Evolutionary conservation across 2,329 filamentous ascomycete genomes (phyloP), one percentile per base, ranked within the genome.

Genomic region (Diplocarpon mali): DNA sequence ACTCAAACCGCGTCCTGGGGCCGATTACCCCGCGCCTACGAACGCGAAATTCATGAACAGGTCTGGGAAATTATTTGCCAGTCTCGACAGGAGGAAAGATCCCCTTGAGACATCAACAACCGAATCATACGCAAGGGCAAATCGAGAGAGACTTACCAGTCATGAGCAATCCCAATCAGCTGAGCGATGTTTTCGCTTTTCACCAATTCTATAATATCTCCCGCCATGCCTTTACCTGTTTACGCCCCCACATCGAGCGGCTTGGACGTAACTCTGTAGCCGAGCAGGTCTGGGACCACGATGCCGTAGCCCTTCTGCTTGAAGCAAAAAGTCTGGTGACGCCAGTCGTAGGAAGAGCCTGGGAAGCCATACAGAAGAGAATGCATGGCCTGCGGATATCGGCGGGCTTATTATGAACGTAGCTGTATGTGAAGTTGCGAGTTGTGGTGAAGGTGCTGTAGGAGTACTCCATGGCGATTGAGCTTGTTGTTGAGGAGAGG

Each of bases 291-390:
- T 0, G 62, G 62, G 0, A 60, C 67, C 0, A 72, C 40, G 11
- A 71, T 54, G 0, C 69, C 67, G 46, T 69, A 65, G 1, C 66
- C 67, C 6, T 49, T 36, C 0, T 56, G 20, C 17, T 42, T 34
- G 46, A 57, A 58, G 34, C 55, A 53, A n/a, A 42, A 39, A 10
- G 51, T 50, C 9, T 53, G 44, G 16, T 27, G 13, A 20, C 48
- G 48, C 45, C 68, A 72, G 57, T 71, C 69, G 34, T 61, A 59
- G n/a, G 61, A 59, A 20, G 64, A 65, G 8, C 67, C 69, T 15
- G 69, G 68, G 36, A 70, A 69, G 30, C 69, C 68, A 48, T 72
- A 70, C 5, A 72, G 60, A 73, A 60, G 12, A 73, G 56, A 7
- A 72, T 54, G 0, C 67, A 69, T 4, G 58, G 50, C 44, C 6